Percentiles rank a stretch among this genome's conserved stretches.
Evolutionary conservation across 805 yeast species (phyloP).

Genomic region (Yarrowia sp.): DNA sequence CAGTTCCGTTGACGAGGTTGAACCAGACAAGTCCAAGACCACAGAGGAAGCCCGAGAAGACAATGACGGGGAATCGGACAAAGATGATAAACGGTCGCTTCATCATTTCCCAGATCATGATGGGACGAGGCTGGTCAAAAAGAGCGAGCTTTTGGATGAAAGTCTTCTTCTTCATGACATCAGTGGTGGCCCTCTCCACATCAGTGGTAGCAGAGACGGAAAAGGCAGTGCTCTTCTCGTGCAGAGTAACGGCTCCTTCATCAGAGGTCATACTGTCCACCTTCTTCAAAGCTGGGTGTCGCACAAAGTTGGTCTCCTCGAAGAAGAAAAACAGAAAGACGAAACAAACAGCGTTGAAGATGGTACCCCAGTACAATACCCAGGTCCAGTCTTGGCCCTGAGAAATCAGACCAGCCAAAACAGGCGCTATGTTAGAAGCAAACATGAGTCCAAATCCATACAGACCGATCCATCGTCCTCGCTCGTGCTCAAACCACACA

Average conservation of each 20-base stretch:
- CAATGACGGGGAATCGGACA: constrained; percentile 7
- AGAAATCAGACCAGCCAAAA: constrained; percentile 10
- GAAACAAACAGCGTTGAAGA: constrained; percentile 24
- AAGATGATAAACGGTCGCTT: constrained; percentile 15
- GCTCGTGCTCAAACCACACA: constrained; percentile 71
- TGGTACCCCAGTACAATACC: constrained; percentile 24
- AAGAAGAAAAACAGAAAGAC: constrained; percentile 6
- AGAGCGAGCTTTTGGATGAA: constrained; percentile 21
- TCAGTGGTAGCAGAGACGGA: neutral
- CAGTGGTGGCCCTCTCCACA: neutral
- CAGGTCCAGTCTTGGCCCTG: constrained; percentile 27
- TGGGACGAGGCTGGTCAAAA: constrained; percentile 13
- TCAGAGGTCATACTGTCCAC: neutral
- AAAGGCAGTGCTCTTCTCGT: neutral
- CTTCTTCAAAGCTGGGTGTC: constrained; percentile 12
- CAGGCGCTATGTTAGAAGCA: constrained; percentile 16
- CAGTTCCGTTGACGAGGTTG: constrained; percentile 21
- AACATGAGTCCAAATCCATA: constrained; percentile 61
- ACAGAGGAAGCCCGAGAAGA: constrained; percentile 14
- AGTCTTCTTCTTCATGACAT: constrained; percentile 15
- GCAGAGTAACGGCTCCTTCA: neutral
- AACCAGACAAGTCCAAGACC: constrained; percentile 23
- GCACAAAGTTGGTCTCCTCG: constrained; percentile 26
- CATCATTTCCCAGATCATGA: constrained; percentile 7
- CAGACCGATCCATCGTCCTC: constrained; percentile 66